Percentiles rank a stretch among this genome's conserved stretches.
Evolutionary conservation across 148 eudicot genomes (phyloP).

Genomic region (Rhododendron vialii): DNA sequence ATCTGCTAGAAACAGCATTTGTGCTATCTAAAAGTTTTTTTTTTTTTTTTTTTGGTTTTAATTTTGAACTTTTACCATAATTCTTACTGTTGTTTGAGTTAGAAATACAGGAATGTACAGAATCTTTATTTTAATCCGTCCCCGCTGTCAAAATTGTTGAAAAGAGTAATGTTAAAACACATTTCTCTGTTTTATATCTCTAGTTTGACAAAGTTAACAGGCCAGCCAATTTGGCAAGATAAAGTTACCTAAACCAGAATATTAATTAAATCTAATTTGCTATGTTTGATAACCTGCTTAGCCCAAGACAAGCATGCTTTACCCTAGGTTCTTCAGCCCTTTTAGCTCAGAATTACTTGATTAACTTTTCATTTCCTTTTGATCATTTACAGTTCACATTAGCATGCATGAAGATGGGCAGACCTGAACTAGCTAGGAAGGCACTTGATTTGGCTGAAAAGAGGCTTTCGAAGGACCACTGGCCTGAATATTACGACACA

Average conservation of each 20-base stretch:
- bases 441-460: conserved; percentile 66
- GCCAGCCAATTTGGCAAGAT: neutral
- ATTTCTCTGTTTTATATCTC: neutral
- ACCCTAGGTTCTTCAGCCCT: neutral
- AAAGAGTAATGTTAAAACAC: neutral
- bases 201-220: neutral
- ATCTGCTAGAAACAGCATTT: neutral
- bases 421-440: conserved; percentile 64
- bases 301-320: neutral
- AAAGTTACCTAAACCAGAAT: neutral
- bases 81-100: neutral
- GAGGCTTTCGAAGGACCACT: conserved; percentile 47
- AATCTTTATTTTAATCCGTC: neutral
- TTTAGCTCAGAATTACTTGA: neutral
- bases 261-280: neutral
- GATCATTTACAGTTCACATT: conserved; percentile 59
- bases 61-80: neutral
- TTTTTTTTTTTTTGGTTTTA: neutral
- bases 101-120: neutral
- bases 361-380: neutral
- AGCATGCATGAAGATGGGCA: conserved; percentile 90
- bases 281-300: neutral
- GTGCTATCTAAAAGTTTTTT: neutral
- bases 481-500: conserved; percentile 95
- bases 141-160: neutral